Base-by-base conservation (phyloP, 441 rosid genomes). In the Pelargonium citronellum region DNA sequence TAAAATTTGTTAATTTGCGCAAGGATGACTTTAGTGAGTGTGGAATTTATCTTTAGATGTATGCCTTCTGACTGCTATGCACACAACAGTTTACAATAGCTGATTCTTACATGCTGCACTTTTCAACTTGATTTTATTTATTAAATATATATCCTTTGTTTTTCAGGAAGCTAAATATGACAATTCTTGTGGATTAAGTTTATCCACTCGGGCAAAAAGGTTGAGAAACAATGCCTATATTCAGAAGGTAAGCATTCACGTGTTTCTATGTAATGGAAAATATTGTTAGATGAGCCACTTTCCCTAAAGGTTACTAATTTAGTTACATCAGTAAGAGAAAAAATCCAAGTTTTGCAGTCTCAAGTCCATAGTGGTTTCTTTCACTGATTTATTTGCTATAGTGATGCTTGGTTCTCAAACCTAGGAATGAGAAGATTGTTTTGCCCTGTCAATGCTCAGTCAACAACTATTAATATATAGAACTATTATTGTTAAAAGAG, bases 141-240 rank as follows among this genome's bases (percentile, higher is more conserved):
- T 64, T 17, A n/a, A n/a, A 15, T 7, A 7, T 39, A 24, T 17
- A 46, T 20, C 67, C 17, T 27, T 47, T 73, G 7, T 15, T 67
- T 53, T 62, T 44, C 64, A 65, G 95, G 88, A 53, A 74, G 71
- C 80, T 30, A 78, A 75, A 70, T 71, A 30, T 77, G 62, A 74
- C 39, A 71, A 66, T 70, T 65, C 80, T 73, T 69, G 77, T 67
- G 81, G 69, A 83, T 71, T 60, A 69, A 71, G 73, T 71, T 53
- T 73, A 66, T 69, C 67, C 58, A 67, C 73, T 12, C 65, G 72
- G 77, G 53, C 76, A 67, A 87, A 64, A 75, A 83, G 81, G 80
- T 79, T 81, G 65, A 72, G 81, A 75, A 82, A 78, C 69, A 85
- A 85, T 68, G 77, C 82, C 30, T 77, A 86, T 73, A 75, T 83